phyloP scores from a whole-genome alignment of 306 rosid genomes.

The Vigna angularis region DNA sequence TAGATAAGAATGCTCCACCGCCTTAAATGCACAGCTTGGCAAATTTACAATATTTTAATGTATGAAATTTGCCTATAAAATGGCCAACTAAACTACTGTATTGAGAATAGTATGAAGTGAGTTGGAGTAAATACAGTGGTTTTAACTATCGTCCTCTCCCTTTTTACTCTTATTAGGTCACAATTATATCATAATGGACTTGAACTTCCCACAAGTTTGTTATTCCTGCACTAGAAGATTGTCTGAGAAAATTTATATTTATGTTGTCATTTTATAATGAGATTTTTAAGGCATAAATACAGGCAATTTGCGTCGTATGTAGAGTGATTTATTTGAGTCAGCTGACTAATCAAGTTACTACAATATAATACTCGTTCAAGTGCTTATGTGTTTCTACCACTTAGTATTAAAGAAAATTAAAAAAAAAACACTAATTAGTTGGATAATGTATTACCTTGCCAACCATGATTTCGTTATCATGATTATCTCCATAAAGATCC shows the following conservation, averaged over 20 bases:
- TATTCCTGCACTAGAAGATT: not conserved
- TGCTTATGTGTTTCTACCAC: conserved; percentile 9
- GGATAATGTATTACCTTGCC: conserved; percentile 62
- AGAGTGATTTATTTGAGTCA: not conserved
- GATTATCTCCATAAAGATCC: conserved; percentile 62
- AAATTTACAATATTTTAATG: not conserved
- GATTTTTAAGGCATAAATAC: not conserved
- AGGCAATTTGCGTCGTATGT: not conserved
- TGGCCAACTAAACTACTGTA: not conserved
- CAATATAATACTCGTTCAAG: not conserved
- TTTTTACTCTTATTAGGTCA: not conserved
- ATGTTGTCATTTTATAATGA: not conserved
- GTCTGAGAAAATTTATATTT: not conserved
- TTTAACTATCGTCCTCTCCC: not conserved
- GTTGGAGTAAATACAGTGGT: not conserved
- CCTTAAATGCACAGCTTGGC: not conserved
- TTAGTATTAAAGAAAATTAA: not conserved
- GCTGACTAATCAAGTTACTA: conserved; percentile 10
- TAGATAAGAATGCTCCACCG: not conserved
- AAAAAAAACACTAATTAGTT: not conserved
- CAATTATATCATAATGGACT: not conserved
- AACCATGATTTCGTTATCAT: conserved; percentile 77
- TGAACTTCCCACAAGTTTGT: not conserved
- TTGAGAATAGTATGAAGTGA: not conserved
- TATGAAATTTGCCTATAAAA: not conserved